Percentiles rank a stretch among this genome's conserved stretches.
phyloP scores from a whole-genome alignment of 2,329 filamentous ascomycete species.

The Ceratocystis ficicola region DNA sequence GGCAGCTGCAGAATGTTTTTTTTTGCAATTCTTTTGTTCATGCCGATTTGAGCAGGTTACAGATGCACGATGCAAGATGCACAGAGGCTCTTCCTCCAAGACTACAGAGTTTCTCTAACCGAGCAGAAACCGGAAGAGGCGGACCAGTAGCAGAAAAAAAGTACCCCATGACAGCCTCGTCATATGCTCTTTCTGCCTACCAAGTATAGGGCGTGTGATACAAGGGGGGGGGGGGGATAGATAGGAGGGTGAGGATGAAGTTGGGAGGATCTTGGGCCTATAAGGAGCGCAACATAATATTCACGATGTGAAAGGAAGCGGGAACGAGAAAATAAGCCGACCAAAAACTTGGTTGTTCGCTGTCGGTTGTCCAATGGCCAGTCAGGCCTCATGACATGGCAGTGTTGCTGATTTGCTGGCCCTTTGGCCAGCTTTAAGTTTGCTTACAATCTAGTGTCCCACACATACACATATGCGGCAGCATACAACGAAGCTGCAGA shows the following conservation, averaged over 20 bases:
- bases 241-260: not conserved
- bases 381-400: not conserved
- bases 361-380: too few species aligned
- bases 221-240: not conserved
- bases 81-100: not conserved
- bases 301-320: not conserved
- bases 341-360: too few species aligned
- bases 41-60: not conserved
- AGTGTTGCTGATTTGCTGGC: not conserved
- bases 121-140: not conserved
- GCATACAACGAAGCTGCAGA: conserved; percentile 1
- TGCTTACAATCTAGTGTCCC: not conserved
- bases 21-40: not conserved
- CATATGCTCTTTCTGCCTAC: too few species aligned
- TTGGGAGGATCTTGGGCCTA: not conserved
- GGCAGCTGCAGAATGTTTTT: not conserved
- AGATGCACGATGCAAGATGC: not conserved
- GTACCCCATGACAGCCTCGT: not conserved
- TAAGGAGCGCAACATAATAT: not conserved
- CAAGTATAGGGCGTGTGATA: not conserved
- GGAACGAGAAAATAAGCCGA: not conserved
- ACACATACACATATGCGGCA: not conserved
- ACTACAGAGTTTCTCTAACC: not conserved
- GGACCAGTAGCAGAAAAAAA: not conserved
- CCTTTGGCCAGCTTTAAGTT: conserved; percentile 2